phyloP scores from a whole-genome alignment of 495 filamentous ascomycete genomes.

The Aspergillus leporis region DNA sequence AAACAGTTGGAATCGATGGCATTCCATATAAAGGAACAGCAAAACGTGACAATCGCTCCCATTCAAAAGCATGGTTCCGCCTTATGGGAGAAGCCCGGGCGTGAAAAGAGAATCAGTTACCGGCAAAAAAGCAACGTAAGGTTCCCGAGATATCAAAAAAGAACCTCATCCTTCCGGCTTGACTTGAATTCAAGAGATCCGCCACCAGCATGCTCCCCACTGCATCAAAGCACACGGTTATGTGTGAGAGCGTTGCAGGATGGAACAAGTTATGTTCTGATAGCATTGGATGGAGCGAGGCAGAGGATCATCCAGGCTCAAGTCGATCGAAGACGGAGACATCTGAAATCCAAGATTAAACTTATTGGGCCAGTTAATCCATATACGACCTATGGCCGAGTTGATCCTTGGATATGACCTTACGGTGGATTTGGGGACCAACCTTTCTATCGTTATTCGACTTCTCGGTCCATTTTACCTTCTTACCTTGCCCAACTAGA shows the following conservation, averaged over 20 bases:
- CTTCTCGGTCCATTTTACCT: neutral
- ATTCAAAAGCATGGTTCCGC: slow-evolving; percentile 41
- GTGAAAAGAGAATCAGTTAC: slow-evolving; percentile 32
- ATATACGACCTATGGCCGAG: slow-evolving; percentile 28
- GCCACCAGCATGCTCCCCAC: slow-evolving; percentile 22
- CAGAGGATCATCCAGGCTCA: slow-evolving; percentile 36
- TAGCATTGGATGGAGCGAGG: slow-evolving; percentile 34
- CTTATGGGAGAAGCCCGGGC: slow-evolving; percentile 38
- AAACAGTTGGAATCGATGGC: neutral
- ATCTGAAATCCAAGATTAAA: slow-evolving; percentile 47
- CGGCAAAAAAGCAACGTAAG: slow-evolving; percentile 22
- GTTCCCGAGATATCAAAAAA: slow-evolving; percentile 24
- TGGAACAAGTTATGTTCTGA: slow-evolving; percentile 29
- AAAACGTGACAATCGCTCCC: slow-evolving; percentile 35
- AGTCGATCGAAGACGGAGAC: slow-evolving; percentile 36
- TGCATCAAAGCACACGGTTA: slow-evolving; percentile 33
- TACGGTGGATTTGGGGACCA: neutral
- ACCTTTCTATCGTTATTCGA: neutral
- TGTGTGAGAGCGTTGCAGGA: slow-evolving; percentile 32
- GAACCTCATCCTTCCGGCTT: slow-evolving; percentile 3
- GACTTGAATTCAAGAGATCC: slow-evolving; percentile 13
- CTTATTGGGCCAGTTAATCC: slow-evolving; percentile 43
- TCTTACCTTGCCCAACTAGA: neutral
- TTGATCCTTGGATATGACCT: slow-evolving; percentile 39
- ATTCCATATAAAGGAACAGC: slow-evolving; percentile 25